Base-by-base conservation (phyloP, 129 eudicot genomes). In the Ambrosia artemisiifolia region DNA sequence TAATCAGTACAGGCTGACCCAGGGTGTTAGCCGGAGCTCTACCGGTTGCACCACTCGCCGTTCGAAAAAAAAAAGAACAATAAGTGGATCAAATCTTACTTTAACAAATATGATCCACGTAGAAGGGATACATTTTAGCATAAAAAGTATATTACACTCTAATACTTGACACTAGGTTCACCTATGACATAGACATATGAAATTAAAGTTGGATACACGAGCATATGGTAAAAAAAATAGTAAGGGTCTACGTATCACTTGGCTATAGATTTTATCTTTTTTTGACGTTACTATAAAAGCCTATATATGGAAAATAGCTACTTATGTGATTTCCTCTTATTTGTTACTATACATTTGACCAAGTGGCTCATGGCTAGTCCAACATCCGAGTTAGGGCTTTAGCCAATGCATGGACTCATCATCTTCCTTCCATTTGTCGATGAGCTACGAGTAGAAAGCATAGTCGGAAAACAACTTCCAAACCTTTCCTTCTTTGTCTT, bases 381-480 rank as follows among this genome's bases (percentile, higher is more conserved):
- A 1, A 2, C 44, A 40, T 38, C 73, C 78, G 65, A 60, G 44
- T 71, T 43, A 71, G 73, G 44, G 38, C 53, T 70, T 7, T 40
- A 40, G 2, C 44, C 44, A 1, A 75, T 59, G 66, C 73, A 32
- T 35, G 73, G 76, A 3, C 77, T 70, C 82, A 71, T 63, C 73
- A 32, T 78, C 78, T 78, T 78, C 62, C 77, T 78, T 46, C 75
- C 74, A 57, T 76, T 76, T 10, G 44, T 76, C 11, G 82, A 78
- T 33, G 82, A 63, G 67, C 82, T 78, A 18, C 82, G 82, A 55
- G 62, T 71, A 10, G 66, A 34, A 63, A 78, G 17, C 73, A 78
- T 65, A 65, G 73, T 51, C 6, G 77, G 77, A 42, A 78, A 78
- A 70, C 82, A 78, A 35, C 63, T 73, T 36, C 78, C 63, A 0